Base-by-base conservation (phyloP, 1,284 basidiomycete genomes). In the Pseudozyma sp. region DNA sequence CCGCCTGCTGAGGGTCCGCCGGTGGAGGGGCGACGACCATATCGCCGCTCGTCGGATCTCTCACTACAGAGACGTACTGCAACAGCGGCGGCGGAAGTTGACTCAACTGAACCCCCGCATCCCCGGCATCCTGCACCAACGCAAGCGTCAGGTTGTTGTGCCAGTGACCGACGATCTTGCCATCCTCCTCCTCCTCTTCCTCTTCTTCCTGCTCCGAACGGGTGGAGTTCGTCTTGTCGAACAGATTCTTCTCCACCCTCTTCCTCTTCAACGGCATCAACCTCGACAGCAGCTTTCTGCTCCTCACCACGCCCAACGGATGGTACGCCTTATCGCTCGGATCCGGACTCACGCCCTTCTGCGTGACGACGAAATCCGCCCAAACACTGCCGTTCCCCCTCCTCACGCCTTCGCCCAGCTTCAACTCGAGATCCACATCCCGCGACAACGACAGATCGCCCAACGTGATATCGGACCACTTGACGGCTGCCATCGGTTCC, bases 141-240 rank as follows among this genome's bases (percentile, higher is more conserved):
- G 92, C 92, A 39, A 99, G 85, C 0, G 95, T 97, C 19, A 98
- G 83, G 84, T 98, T 97, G 88, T 91, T 80, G 77, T 94, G 90
- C 92, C 94, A 99, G 85, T 94, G 92, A 4, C 92, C 90, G 42
- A 91, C 88, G 73, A 88, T 85, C 39, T 65, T 63, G 17, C 42
- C 55, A 13, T 54, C 24, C 58, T 88, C 87, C 51, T 88, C 51
- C 3, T 53, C 11, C 19, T 44, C 13, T 3, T 52, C 87, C 6
- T 88, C 83, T 31, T 84, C 86, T 39, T 85, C 47, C 5, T 45
- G 84, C 43, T 86, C 40, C 5, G 43, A 29, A 8, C 45, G 13
- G 14, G 53, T 59, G 14, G 62, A 7, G 29, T 54, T 54, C 40
- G 58, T 56, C 31, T 85, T 84, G 47, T 64, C 56, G 35, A 98